Conservation (phyloP, 2,329 filamentous ascomycete species). For the Xylariaceae sp. region DNA sequence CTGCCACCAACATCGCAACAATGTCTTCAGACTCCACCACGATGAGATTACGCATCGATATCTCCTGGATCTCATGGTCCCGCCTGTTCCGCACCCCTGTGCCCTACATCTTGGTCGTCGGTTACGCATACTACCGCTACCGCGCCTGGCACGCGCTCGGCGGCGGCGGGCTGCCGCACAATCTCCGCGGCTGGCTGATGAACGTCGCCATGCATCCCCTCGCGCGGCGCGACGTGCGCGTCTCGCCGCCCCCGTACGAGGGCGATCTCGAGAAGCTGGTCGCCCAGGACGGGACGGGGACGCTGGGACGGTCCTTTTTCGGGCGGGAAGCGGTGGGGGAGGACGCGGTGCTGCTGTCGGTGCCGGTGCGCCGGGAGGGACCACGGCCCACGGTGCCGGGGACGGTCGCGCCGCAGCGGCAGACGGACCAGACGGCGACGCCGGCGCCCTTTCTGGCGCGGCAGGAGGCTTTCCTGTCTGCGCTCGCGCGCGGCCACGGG, state of each 20-base stretch:
- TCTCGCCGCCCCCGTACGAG: slow-evolving; percentile 23
- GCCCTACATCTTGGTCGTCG: slow-evolving; percentile 1
- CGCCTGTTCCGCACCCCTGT: no score
- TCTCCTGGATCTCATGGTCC: no score
- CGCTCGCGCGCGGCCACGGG: background rate
- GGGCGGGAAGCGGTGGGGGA: background rate
- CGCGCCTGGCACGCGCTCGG: slow-evolving; percentile 37
- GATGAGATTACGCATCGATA: no score
- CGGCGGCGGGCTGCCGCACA: slow-evolving; percentile 39
- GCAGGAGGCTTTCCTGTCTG: background rate
- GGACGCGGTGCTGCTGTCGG: background rate
- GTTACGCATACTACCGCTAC: slow-evolving; percentile 30
- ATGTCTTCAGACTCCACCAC: no score
- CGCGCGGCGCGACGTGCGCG: slow-evolving; percentile 29
- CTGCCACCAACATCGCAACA: no score
- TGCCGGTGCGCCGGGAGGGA: background rate
- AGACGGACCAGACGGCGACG: background rate
- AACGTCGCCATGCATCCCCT: slow-evolving; percentile 30
- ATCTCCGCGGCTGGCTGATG: slow-evolving; percentile 36
- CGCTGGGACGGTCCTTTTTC: background rate
- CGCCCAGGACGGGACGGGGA: background rate
- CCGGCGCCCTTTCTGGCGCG: background rate
- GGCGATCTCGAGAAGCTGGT: slow-evolving; percentile 17
- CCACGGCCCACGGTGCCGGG: background rate
- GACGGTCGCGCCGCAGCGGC: slow-evolving; percentile 1